Evolutionary conservation across 2,329 filamentous ascomycete species (phyloP).

Genomic region (Trichoderma polysporum): DNA sequence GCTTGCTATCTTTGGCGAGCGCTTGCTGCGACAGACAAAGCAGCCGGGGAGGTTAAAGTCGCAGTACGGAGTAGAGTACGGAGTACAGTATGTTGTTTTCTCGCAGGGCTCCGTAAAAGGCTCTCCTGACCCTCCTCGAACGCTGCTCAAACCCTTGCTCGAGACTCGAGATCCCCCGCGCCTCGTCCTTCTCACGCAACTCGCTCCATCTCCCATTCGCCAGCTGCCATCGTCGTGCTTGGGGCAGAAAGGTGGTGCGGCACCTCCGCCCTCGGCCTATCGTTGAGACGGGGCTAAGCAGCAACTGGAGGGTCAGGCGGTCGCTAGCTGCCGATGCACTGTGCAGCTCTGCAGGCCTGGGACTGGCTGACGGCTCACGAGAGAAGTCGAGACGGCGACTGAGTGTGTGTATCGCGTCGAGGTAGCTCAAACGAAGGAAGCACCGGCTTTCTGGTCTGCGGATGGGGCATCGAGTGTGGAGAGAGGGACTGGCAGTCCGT

Average conservation of each 20-base stretch:
- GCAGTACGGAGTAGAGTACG: neutral
- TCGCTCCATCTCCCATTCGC: constrained; percentile 2
- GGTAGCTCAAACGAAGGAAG: neutral
- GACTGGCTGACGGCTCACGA: neutral
- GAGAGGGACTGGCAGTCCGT: neutral
- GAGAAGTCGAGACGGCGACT: neutral
- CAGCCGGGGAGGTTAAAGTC: neutral
- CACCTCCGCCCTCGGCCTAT: constrained; percentile 12
- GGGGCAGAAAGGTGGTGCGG: constrained; percentile 2
- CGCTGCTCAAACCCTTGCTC: neutral
- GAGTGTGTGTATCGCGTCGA: neutral
- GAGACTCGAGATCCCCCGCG: neutral
- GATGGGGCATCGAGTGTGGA: neutral
- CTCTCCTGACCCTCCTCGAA: neutral
- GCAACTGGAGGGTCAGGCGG: constrained; percentile 17
- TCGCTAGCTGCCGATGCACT: constrained; percentile 20
- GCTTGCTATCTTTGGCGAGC: constrained; percentile 1
- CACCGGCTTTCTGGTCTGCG: neutral
- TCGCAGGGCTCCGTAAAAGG: neutral
- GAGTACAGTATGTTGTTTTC: neutral
- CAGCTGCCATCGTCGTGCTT: neutral
- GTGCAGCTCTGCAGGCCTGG: constrained; percentile 15
- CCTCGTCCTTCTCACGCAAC: neutral
- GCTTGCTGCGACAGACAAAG: constrained; percentile 9
- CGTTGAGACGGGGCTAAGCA: constrained; percentile 7